phyloP scores from a whole-genome alignment of 345 rosid genomes.

The Sonneratia caseolaris region DNA sequence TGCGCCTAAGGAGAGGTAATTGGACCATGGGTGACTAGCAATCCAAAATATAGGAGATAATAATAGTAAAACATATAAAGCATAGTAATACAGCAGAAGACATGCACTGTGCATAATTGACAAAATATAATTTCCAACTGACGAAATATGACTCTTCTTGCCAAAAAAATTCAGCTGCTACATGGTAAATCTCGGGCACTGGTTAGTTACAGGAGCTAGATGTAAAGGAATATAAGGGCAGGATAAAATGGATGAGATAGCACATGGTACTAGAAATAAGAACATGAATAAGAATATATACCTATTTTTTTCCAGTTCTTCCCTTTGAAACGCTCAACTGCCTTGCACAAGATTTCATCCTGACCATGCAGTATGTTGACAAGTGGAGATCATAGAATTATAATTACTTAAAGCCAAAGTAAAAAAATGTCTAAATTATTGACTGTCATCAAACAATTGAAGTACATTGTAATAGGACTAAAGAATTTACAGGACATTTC shows the following conservation, averaged over 20 bases:
- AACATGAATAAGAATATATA: constrained; percentile 12
- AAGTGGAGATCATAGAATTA: neutral
- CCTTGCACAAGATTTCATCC: constrained; percentile 89
- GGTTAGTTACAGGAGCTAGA: neutral
- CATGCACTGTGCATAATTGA: too few species aligned
- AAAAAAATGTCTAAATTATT: neutral
- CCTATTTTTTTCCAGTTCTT: constrained; percentile 99
- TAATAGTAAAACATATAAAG: too few species aligned
- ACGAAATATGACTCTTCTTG: too few species aligned
- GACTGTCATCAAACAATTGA: neutral
- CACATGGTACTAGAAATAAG: neutral
- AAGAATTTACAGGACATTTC: neutral
- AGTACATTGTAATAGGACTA: neutral
- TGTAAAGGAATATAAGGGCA: too few species aligned
- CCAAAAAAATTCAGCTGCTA: too few species aligned
- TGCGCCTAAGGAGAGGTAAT: too few species aligned
- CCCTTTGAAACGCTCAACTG: constrained; percentile 91
- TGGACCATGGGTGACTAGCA: too few species aligned
- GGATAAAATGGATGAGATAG: too few species aligned
- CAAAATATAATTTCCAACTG: too few species aligned
- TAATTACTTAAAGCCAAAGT: neutral
- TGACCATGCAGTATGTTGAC: constrained; percentile 17
- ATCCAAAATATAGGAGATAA: too few species aligned
- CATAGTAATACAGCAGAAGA: too few species aligned
- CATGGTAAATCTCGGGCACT: too few species aligned